phyloP scores from a whole-genome alignment of 179 eudicot genomes.

The Beta corolliflora region DNA sequence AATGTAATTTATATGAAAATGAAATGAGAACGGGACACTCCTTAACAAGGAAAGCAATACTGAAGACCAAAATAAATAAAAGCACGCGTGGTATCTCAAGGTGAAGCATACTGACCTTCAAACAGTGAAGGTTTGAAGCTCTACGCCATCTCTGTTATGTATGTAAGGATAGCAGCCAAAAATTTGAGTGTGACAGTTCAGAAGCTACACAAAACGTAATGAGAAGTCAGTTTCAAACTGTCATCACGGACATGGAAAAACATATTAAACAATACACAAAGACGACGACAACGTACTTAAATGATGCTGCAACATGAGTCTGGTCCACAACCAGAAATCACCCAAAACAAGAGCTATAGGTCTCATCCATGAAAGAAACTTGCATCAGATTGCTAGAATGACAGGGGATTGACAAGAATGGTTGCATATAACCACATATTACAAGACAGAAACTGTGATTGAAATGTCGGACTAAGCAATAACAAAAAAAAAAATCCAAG shows the following conservation, averaged over 20 bases:
- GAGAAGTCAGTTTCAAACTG: background rate
- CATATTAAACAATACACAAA: background rate
- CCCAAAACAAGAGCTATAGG: background rate
- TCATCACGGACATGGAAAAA: background rate
- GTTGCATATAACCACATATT: background rate
- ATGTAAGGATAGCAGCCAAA: slow-evolving; percentile 57
- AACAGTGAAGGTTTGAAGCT: slow-evolving; percentile 60
- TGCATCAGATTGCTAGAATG: background rate
- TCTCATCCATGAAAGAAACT: background rate
- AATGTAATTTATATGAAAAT: background rate
- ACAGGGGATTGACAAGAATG: background rate
- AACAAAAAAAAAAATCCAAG: too few species aligned
- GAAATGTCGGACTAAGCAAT: background rate
- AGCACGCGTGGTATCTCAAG: background rate
- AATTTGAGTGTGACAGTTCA: background rate
- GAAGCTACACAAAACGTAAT: background rate
- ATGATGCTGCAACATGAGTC: background rate
- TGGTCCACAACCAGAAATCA: background rate
- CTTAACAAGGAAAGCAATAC: background rate
- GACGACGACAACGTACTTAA: background rate
- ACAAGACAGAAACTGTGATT: background rate
- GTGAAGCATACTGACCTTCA: slow-evolving; percentile 59
- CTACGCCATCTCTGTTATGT: slow-evolving; percentile 77
- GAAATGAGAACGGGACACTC: background rate
- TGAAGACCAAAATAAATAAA: background rate